Base-by-base conservation (phyloP, 768 basidiomycete genomes). In the Tricholoma matsutake region DNA sequence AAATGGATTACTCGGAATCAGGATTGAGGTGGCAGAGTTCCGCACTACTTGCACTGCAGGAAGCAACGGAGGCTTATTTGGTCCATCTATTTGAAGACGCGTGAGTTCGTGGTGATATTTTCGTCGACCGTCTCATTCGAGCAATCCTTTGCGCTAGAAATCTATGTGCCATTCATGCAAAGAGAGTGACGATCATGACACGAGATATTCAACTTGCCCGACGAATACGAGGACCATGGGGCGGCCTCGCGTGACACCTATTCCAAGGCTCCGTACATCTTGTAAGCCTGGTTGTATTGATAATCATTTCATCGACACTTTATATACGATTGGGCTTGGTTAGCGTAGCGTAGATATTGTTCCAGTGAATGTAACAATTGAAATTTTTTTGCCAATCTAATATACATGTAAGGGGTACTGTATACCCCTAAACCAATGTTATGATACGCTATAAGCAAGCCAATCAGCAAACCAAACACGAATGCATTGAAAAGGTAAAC, bases 61-160 rank as follows among this genome's bases (percentile, higher is more conserved):
- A 99, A 75, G 97, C 97, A 11, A 94, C 95, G 22, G 95, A 97
- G 73, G 94, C 95, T 13, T 97, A 85, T 68, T 80, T 98, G 16
- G 93, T 99, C 18, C 96, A 98, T 76, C 76, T 98, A 47, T 98
- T 99, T 64, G 97, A 99, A 76, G 97, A 99, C 76, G 94, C 96
- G 93, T 98, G 74, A 79, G 95, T 92, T 32, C 56, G 52, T 18
- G 31, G 3, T n/a, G 25, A 25, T 8, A 14, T 22, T 25, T 20
- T 18, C 16, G 43, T 0, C 34, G 32, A 13, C 22, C 45, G 6
- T 57, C 39, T 67, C 47, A 47, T 25, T 61, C 32, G 61, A 32
- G 61, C 47, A n/a, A 51, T 20, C 39, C 52, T 20, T n/a, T 51
- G 13, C 55, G 62, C 20, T 63, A 97, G 95, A 45, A 97, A 98